Base-by-base conservation (phyloP, 2,329 filamentous ascomycete genomes). In the Colletotrichum truncatum region DNA sequence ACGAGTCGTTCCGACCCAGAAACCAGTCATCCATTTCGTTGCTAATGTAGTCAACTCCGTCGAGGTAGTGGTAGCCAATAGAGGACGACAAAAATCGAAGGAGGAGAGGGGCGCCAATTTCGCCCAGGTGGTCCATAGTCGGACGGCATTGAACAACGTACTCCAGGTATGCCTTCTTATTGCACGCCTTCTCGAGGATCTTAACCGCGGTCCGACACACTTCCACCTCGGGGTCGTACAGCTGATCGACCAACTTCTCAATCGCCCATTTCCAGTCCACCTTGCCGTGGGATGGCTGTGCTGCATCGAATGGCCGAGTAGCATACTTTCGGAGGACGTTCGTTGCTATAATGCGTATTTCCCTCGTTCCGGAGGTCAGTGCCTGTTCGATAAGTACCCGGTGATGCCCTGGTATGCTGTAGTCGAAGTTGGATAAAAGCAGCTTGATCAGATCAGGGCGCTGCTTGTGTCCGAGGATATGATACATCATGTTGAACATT, bases 21-120 rank as follows among this genome's bases (percentile, higher is more conserved):
- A 94, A 99, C 96, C 96, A 99, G 79, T 99, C 97, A 71, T 99
- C 96, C 96, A 99, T 99, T 77, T 99, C 97, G 75, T 97, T 96
- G 67, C 94, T 98, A 77, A 99, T 99, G 75, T 99, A 99, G 80
- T 99, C 97, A 43, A 99, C 84, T 0, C 94, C 96, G 74, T 98
- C 94, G 6, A 99, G 85, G 77, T 99, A 99, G 77, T 98, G 94
- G 74, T 99, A 99, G 52, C 96, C 96, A 62, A 98, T 95, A 3
- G 94, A 98, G 0, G 95, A 98, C 0, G 94, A 98, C 57, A 99
- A 78, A 77, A 99, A 99, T 39, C 96, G 91, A 54, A 99, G 83
- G 4, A 99, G 86, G 21, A 99, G 83, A 1, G 97, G 96, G 14
- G 97, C 96, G 2, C 96, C 96, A 68, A 99, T 98, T 76, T 99